Evolutionary conservation across 257 asterid genomes (phyloP), one percentile per base, ranked within the genome.

Genomic region (Solanum lignicaule): DNA sequence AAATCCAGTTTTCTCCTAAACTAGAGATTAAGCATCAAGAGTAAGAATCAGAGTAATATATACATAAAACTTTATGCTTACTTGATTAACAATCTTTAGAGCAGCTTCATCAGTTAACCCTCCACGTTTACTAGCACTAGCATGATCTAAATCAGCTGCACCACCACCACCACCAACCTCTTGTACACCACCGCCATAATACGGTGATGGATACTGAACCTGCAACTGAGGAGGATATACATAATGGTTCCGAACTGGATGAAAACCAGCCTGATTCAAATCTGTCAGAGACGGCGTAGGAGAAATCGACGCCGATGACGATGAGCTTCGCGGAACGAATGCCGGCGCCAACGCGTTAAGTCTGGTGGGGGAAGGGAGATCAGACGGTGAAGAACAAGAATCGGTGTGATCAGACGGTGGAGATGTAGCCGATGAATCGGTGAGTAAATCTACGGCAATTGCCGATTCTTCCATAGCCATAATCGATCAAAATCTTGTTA

Each of bases 321-420:
- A 11, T 18, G 92, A 86, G 46, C 33, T 58, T 6, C 96, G 92
- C 10, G 98, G 98, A 20, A 94, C 93, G 92, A 95, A 95, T 31
- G 94, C 98, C 5, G 98, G 98, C 27, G 98, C 98, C 89, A 89
- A 86, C 23, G 98, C 98, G 91, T 92, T 94, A 84, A 95, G 95
- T 89, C 89, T 92, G 90, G 86, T 90, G 32, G 65, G 52, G 13
- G 85, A 79, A 79, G 85, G 38, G 3, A 33, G 38, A 79, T 79
- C 66, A 5, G 66, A 79, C 65, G 65, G 65, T 79, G 84, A 1
- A 18, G 48, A 76, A 36, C 55, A 36, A n/a, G 84, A 8, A 13
- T 21, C 33, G 16, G 85, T 27, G 62, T 79, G 85, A 79, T 79
- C 85, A 9, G 48, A 16, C 1, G 38, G 25, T 43, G 14, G 46